Evolutionary conservation across 192 early-diverging fungal species (phyloP).

Genomic region (Rhizoclosmatium globosum): DNA sequence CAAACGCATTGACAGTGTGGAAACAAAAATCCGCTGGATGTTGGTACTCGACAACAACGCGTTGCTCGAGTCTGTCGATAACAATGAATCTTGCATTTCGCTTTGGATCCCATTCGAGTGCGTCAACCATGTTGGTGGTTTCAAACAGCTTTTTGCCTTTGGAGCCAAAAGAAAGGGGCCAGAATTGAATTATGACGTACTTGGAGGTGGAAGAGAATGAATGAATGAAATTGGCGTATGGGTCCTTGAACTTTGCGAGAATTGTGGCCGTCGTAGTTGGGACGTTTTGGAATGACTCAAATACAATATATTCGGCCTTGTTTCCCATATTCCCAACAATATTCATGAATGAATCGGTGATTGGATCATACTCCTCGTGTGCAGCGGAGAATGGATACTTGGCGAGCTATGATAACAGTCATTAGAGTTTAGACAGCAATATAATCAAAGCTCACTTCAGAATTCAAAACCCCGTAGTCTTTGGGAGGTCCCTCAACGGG

Average conservation of each 20-base stretch:
- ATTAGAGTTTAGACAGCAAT: background rate
- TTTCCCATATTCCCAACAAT: background rate
- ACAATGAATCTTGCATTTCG: conserved; percentile 75
- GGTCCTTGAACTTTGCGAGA: conserved; percentile 12
- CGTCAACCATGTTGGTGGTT: conserved; percentile 61
- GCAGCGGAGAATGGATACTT: background rate
- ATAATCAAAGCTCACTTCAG: background rate
- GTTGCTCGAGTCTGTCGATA: conserved; percentile 72
- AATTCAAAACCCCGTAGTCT: conserved; percentile 11
- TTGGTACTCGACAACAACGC: conserved; percentile 74
- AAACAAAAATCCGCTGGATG: conserved; percentile 69
- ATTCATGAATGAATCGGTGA: conserved; percentile 22
- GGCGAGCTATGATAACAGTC: background rate
- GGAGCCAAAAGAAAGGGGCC: conserved; percentile 69
- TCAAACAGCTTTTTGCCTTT: conserved; percentile 59
- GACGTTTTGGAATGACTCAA: background rate
- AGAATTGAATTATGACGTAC: conserved; percentile 73
- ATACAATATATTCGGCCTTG: conserved; percentile 20
- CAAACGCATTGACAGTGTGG: conserved; percentile 61
- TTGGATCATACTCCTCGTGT: conserved; percentile 27
- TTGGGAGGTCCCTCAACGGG: background rate
- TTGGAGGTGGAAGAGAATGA: conserved; percentile 78
- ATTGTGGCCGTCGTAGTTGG: background rate
- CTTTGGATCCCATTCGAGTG: conserved; percentile 67
- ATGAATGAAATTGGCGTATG: conserved; percentile 65